Base-by-base conservation (phyloP, 768 basidiomycete species). In the Trametes meyenii region DNA sequence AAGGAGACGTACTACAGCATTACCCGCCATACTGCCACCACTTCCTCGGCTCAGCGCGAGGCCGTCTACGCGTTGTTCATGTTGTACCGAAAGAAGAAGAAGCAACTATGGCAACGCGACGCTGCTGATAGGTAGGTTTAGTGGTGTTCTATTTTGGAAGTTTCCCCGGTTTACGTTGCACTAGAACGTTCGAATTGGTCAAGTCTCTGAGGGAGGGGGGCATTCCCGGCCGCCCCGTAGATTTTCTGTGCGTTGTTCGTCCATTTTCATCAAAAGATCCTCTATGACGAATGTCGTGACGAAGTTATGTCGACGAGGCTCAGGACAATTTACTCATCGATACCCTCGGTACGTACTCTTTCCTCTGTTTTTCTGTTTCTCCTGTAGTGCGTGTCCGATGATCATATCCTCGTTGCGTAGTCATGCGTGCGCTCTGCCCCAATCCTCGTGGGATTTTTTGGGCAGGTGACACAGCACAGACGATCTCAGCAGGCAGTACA, bases 391-490 rank as follows among this genome's bases (percentile, higher is more conserved):
- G 44, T 7, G 17, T 17, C 14, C 24, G n/a, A 10, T 35, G 17
- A 24, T 29, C 11, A 5, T 33, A 10, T 17, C 26, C 16, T 14
- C 26, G 33, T 50, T 33, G 6, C 17, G 4, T 58, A 90, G 89
- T 91, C 3, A 71, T 91, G 42, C 75, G 87, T 26, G 75, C 76
- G 0, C 69, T 91, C n/a, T 90, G 87, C 62, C 71, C 71, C 12
- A 89, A 90, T 66, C 79, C 83, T 0, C 75, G 87, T 51, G 89
- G 89, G 0, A 72, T 90, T n/a, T 87, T 91, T 63, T 90, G 88
- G 87, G 89, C 88, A 1, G 90, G 90, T 0, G 90, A 92, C 68
- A 90, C 90, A 0, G 88, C 90, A 0, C 90, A 92, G 63, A 88
- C 89, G 0, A 91, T 92, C 39, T 85, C 87, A 0, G 80, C 82